phyloP scores from a whole-genome alignment of 441 rosid genomes.

The Brassica balearica region DNA sequence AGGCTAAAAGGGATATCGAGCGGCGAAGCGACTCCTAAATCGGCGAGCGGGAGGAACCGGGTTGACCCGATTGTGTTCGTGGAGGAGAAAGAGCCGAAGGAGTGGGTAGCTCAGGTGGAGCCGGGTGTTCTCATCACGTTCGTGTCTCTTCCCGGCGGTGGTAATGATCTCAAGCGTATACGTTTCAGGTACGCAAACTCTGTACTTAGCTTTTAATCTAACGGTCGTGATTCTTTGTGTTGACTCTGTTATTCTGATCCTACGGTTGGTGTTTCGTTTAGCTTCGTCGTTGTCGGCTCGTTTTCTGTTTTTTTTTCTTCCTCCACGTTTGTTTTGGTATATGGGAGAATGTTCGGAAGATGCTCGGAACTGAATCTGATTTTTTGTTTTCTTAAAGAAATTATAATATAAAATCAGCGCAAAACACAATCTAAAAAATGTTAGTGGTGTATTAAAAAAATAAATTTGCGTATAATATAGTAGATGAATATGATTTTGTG shows the following conservation, averaged over 20 bases:
- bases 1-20: constrained; percentile 95
- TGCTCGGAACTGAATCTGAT: too few relatives aligned
- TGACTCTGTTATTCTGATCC: constrained; percentile 30
- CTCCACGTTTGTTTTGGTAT: too few relatives aligned
- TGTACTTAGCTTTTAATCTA: background rate
- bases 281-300: constrained; percentile 32
- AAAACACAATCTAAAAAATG: background rate
- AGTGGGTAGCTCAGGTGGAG: constrained; percentile 98
- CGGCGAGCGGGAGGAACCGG: constrained; percentile 75
- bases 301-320: background rate
- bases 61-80: constrained; percentile 77
- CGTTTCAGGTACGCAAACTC: constrained; percentile 68
- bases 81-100: constrained; percentile 89
- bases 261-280: constrained; percentile 38
- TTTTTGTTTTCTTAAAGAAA: too few relatives aligned
- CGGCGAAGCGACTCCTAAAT: constrained; percentile 92
- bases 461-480: background rate
- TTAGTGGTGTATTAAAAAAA: background rate
- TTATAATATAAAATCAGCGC: too few relatives aligned
- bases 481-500: constrained; percentile 18
- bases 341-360: too few relatives aligned
- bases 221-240: constrained; percentile 28
- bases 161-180: constrained; percentile 89
- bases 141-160: constrained; percentile 82
- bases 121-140: constrained; percentile 88